Evolutionary conservation across 345 rosid species (phyloP), one percentile per base, ranked within the genome.

Genomic region (Turnera subulata): DNA sequence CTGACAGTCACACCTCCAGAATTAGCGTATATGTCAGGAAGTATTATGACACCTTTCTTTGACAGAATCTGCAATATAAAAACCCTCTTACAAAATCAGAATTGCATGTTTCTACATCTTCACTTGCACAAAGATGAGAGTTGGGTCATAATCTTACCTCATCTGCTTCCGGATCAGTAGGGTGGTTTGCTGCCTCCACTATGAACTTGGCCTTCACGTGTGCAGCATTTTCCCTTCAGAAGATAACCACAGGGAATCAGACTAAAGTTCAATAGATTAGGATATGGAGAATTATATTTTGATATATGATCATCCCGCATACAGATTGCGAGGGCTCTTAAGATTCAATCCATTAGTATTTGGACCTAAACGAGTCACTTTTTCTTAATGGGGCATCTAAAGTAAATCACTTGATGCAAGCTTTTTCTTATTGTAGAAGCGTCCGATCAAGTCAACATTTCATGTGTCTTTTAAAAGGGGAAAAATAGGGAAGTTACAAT

Each of bases 1-100:
- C 99, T 93, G 52, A 93, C 99, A 0, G 99, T 93, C 62, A 90
- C 99, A 19, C 97, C 97, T 71, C 97, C 99, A 38, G 99, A 76
- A 73, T 90, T 93, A 58, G 99, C 97, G 72, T 93, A 93, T 43
- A 93, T 90, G 55, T 93, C 99, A 15, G 99, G 99, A n/a, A 93
- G 92, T 66, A 93, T 84, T 20, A 78, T 21, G 12, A 93, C 95
- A 65, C 97, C 97, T 74, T 88, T 90, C 85, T 88, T 87, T 0
- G 92, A 84, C 46, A 93, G 65, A 66, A 93, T 90, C 99, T 90
- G 88, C 74, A 73, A 11, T n/a, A 59, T 39, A 12, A 25, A 60
- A 55, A 26, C 29, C 40, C 46, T 15, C 21, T 47, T 39, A 42
- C n/a, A 5, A 40, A 26, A 37, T 67, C n/a, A 66, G 56, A 61